A percentile compares a stretch with the other conserved stretches of the same genome.
Evolutionary conservation across 345 rosid species (phyloP).

Genomic region (Raphanus raphanistrum): DNA sequence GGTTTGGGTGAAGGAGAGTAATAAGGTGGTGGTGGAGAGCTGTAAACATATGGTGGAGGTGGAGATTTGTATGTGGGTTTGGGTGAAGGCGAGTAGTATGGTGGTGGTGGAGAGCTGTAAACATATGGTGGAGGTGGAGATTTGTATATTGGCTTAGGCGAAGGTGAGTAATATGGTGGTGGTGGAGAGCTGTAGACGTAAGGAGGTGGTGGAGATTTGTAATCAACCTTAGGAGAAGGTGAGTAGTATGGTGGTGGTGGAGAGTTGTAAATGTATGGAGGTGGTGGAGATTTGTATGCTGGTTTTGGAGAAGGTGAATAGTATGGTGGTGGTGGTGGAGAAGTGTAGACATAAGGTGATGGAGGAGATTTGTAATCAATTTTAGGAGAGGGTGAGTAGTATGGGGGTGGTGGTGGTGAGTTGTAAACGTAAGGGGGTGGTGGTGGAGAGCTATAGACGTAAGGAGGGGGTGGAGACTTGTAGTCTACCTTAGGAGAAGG

Average conservation of each 20-base stretch:
- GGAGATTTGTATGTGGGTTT: not conserved
- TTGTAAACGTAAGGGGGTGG: not conserved
- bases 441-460: not conserved
- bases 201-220: not conserved
- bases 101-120: not conserved
- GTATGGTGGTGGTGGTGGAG: not conserved
- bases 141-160: not conserved
- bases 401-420: not conserved
- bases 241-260: not conserved
- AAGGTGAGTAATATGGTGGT: not conserved
- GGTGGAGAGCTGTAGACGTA: not conserved
- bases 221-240: not conserved
- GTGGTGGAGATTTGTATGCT: not conserved
- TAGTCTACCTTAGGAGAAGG: not conserved
- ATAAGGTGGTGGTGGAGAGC: not conserved
- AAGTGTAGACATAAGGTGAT: not conserved
- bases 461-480: not conserved
- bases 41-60: not conserved
- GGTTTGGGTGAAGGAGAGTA: not conserved
- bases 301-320: not conserved
- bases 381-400: not conserved
- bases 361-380: not conserved
- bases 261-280: not conserved
- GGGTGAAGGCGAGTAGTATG: not conserved
- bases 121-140: not conserved